Percentiles rank a stretch among this genome's conserved stretches.
These are phyloP conservation scores for Phytophthora tentaculata DNA, from an alignment of 352 stramenopile species.

Conservation along the genomic window DNA sequence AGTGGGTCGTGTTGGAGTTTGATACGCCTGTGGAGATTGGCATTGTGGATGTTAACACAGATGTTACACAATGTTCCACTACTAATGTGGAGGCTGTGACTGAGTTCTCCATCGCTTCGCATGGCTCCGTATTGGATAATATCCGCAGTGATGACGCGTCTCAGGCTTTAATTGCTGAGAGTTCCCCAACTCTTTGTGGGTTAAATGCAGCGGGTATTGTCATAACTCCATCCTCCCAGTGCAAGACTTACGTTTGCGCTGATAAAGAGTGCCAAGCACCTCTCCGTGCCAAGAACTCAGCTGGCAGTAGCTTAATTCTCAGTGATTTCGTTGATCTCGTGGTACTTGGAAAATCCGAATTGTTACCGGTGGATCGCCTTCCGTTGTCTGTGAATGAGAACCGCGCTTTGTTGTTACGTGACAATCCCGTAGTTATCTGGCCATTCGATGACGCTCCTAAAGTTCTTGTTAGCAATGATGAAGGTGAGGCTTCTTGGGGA, in stretches of 20 bases:
- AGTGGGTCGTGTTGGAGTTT: slow-evolving; percentile 77
- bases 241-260: slow-evolving; percentile 38
- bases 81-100: slow-evolving; percentile 32
- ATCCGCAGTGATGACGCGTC: slow-evolving; percentile 31
- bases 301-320: slow-evolving; percentile 38
- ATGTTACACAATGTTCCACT: slow-evolving; percentile 45
- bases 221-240: slow-evolving; percentile 23
- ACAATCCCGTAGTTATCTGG: slow-evolving; percentile 71
- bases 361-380: slow-evolving; percentile 47
- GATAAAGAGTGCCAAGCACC: slow-evolving; percentile 38
- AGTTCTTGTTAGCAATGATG: slow-evolving; percentile 28
- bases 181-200: slow-evolving; percentile 24
- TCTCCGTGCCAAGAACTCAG: slow-evolving; percentile 2
- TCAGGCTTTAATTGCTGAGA: slow-evolving; percentile 9
- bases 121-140: slow-evolving; percentile 43
- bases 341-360: slow-evolving; percentile 44
- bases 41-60: slow-evolving; percentile 57
- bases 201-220: slow-evolving; percentile 31
- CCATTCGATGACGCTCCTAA: slow-evolving; percentile 52
- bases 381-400: slow-evolving; percentile 62
- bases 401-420: slow-evolving; percentile 55
- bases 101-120: slow-evolving; percentile 53
- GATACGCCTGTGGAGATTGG: slow-evolving; percentile 44
- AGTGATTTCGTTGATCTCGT: slow-evolving; percentile 66
- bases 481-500: not conserved